Conservation (phyloP, 768 basidiomycete genomes). For the Pisolithus tinctorius region DNA sequence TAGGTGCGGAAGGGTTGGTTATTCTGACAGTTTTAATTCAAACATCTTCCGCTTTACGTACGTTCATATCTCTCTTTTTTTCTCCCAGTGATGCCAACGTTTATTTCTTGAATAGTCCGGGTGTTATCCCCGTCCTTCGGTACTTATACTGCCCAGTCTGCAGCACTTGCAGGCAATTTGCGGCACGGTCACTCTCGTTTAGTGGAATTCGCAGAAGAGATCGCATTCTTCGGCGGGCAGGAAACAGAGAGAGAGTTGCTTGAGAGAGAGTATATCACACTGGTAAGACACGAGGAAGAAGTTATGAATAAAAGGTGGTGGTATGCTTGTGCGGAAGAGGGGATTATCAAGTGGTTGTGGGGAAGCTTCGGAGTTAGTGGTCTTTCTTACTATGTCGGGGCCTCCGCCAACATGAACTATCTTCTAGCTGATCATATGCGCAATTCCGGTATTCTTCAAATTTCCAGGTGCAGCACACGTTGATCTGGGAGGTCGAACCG, state of each 20-base stretch:
- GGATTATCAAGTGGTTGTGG: constrained; percentile 96
- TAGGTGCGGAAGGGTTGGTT: constrained; percentile 88
- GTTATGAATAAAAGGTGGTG: constrained; percentile 78
- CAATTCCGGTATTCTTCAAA: constrained; percentile 89
- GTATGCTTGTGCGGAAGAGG: constrained; percentile 91
- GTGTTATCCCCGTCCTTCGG: constrained; percentile 90
- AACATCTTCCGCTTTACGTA: constrained; percentile 72
- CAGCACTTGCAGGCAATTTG: constrained; percentile 81
- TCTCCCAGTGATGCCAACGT: background rate
- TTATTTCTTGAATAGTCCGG: constrained; percentile 50
- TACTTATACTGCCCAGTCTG: constrained; percentile 80
- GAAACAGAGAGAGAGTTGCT: constrained; percentile 86
- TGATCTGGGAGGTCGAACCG: constrained; percentile 84
- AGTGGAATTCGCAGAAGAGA: constrained; percentile 82
- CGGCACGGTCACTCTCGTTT: constrained; percentile 90
- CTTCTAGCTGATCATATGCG: constrained; percentile 72
- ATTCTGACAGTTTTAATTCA: constrained; percentile 82
- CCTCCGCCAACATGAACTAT: constrained; percentile 5
- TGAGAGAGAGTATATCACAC: constrained; percentile 79
- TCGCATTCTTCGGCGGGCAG: constrained; percentile 85
- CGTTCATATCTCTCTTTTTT: constrained; percentile 25
- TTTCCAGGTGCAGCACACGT: constrained; percentile 58
- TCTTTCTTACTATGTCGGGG: background rate
- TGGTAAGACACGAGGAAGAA: constrained; percentile 80
- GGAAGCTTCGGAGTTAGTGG: constrained; percentile 83